phyloP scores from a whole-genome alignment of 805 yeast genomes.

The Saturnispora besseyi region DNA sequence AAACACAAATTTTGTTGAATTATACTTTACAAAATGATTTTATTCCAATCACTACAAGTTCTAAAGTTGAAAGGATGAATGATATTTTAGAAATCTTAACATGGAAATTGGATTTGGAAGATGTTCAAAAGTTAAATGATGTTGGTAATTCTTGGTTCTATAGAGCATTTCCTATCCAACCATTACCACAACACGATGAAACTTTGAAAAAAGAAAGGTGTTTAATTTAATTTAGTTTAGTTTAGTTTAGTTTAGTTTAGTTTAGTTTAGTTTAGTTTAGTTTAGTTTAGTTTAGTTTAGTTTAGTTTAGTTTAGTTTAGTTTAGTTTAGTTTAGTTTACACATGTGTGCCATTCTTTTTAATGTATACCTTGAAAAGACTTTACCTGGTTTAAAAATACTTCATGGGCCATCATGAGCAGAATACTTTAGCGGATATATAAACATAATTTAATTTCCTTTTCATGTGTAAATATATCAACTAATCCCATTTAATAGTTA shows the following conservation, averaged over 20 bases:
- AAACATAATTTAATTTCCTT: not conserved
- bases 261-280: too few relatives aligned
- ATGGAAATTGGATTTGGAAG: conserved; percentile 27
- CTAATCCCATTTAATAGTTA: not conserved
- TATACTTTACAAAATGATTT: conserved; percentile 36
- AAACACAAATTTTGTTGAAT: conserved; percentile 36
- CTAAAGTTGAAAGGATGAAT: conserved; percentile 33
- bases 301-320: too few relatives aligned
- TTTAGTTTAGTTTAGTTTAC: too few relatives aligned
- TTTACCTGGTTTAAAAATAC: too few relatives aligned
- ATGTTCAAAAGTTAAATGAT: conserved; percentile 21
- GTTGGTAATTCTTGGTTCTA: conserved; percentile 21
- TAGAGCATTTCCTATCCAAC: conserved; percentile 19
- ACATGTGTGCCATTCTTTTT: too few relatives aligned
- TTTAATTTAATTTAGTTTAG: not conserved
- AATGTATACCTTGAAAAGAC: too few relatives aligned
- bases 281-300: not conserved
- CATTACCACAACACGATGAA: conserved; percentile 15
- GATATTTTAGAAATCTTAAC: conserved; percentile 29
- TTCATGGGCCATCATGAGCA: too few relatives aligned
- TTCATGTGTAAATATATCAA: not conserved
- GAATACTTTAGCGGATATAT: not conserved
- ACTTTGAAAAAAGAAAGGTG: conserved; percentile 15
- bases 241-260: too few relatives aligned
- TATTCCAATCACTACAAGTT: conserved; percentile 39